Evolutionary conservation across 768 basidiomycete species (phyloP), one percentile per base, ranked within the genome.

Genomic region (Calocybe cyanea): DNA sequence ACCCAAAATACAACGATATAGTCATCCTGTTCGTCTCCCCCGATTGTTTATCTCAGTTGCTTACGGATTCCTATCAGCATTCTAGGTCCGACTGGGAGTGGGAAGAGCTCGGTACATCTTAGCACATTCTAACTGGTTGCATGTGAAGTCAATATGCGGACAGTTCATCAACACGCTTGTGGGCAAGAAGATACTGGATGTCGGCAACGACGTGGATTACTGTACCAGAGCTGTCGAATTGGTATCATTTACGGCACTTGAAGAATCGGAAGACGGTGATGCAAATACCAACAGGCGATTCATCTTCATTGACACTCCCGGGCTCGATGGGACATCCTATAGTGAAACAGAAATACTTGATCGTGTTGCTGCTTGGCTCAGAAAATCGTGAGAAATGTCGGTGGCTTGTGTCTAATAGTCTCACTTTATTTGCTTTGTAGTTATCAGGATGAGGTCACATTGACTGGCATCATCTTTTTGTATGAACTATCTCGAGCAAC

Each of bases 71-170:
- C 20, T 1, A 8, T 17, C 28, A 52, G 51, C 18, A 42, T 52
- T 17, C 44, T 52, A 40, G 51, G 51, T 5, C 48, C 48, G 18
- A 52, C 51, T 33, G 51, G 51, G 15, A 48, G 46, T 33, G 51
- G 51, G 34, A 48, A 45, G 33, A 52, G 51, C 51, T 48, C 46
- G 38, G 51, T 52, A 45, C 9, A 33, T 2, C 23, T 6, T 4
- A n/a, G 34, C 15, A n/a, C 34, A 1, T 11, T 18, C 11, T 25
- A 25, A 13, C 6, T 5, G 11, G 11, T 2, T 30, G 11, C 11
- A 24, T 15, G 33, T 14, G 36, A 20, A 11, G 14, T 20, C 37
- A 6, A 36, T 32, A 7, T 11, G 9, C 36, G 10, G 18, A n/a
- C 10, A 53, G 51, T 36, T 53, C 19, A 46, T 53, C 21, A 53